These are phyloP conservation scores for Mychonastes homosphaera DNA, from an alignment of 139 green algal genomes.

Conservation along the genomic window DNA sequence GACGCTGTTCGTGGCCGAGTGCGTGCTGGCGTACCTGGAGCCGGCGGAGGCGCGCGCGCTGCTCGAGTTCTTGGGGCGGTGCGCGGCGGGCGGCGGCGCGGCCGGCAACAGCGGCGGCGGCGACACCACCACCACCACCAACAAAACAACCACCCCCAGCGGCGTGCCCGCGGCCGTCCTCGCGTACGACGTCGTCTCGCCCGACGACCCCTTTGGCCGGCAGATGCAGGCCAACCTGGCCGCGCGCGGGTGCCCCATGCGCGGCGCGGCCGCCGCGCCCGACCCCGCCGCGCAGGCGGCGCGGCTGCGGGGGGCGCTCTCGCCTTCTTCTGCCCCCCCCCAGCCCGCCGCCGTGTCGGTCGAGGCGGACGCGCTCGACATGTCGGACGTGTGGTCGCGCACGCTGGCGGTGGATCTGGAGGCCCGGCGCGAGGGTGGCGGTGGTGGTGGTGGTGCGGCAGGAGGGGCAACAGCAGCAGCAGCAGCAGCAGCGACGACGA, in stretches of 20 bases:
- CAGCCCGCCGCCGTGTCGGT: too few relatives aligned
- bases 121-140: too few relatives aligned
- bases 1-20: slow-evolving; percentile 73
- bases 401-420: neutral
- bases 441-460: neutral
- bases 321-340: too few relatives aligned
- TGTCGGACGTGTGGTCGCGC: neutral
- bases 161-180: slow-evolving; percentile 44
- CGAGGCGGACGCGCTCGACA: neutral
- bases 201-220: slow-evolving; percentile 74
- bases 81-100: slow-evolving; percentile 16
- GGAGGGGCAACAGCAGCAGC: neutral
- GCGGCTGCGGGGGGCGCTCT: slow-evolving; percentile 31
- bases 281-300: slow-evolving; percentile 42
- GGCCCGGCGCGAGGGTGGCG: slow-evolving; percentile 9
- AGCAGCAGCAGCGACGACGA: neutral
- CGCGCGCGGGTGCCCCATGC: slow-evolving; percentile 64
- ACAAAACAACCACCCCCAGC: too few relatives aligned
- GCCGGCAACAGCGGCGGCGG: too few relatives aligned
- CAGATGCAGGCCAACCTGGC: slow-evolving; percentile 82
- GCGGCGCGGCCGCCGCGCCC: slow-evolving; percentile 47
- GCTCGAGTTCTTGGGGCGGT: slow-evolving; percentile 36
- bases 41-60: slow-evolving; percentile 37
- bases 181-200: slow-evolving; percentile 75
- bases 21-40: slow-evolving; percentile 83